Base-by-base conservation (phyloP, 1,139 yeast genomes). In the Geotrichum cucujoidarum region DNA sequence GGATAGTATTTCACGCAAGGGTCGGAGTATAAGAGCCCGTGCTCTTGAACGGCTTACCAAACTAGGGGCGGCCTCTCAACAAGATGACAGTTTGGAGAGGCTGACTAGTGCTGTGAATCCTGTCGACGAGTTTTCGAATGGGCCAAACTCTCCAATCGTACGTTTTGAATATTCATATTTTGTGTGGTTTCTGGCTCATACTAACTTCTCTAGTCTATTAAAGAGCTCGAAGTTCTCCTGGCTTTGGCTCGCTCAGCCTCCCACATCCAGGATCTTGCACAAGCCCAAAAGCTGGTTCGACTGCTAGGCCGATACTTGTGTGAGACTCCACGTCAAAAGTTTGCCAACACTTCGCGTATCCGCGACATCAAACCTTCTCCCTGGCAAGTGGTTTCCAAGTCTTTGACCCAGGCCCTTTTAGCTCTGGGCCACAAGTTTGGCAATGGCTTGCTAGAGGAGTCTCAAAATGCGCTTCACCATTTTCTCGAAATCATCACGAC, bases 161-260 rank as follows among this genome's bases (percentile, higher is more conserved):
- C 27, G 63, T 50, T 37, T 48, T 14, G 35, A 37, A 20, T 38
- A 17, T 40, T 48, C 33, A 47, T 45, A 31, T 5, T n/a, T 4
- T 32, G 10, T 14, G 17, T 3, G 49, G 18, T 18, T 24, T 10
- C 6, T 10, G 27, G 27, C 8, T 17, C 22, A 31, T 16, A 22
- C 30, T 13, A 17, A 16, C 47, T 43, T 40, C 48, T 54, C 31
- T 25, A 50, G 65, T 63, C 57, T 45, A 64, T 57, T 31, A 76
- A 76, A 47, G 95, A 88, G 62, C 75, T 81, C 59, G 95, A 89
- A 60, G 79, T 83, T 4, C 67, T 89, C 49, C 60, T 81, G 45
- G 87, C 95, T 0, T 66, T 88, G 24, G 78, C 86, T 48, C 74
- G 73, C 21, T 71, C 87, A 17, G 73, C 82, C 7, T 55, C 65